Evolutionary conservation across 1,139 yeast species (phyloP), one percentile per base, ranked within the genome.

Genomic region (Candida neerlandica): DNA sequence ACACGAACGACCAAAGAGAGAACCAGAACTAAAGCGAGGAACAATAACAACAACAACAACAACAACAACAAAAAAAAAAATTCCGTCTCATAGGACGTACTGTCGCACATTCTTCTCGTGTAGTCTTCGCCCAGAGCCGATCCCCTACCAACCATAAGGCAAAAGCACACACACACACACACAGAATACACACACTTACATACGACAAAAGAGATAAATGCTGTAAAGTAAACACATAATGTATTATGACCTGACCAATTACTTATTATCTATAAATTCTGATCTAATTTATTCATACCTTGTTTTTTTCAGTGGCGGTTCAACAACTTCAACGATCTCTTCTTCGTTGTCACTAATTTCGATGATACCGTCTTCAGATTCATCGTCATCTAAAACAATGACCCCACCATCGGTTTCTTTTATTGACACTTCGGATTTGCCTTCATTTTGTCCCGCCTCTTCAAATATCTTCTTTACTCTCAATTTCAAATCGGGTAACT

Each of bases 401-500:
- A 59, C 61, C 15, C 61, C 55, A 4, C 55, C 57, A 14, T 62
- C 55, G 5, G 58, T 56, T 4, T 53, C 51, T 18, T 49, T 48
- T 5, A 45, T 49, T 29, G 45, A 49, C 7, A 15, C 19, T 44
- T 39, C 42, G 9, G 23, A 18, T 39, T 14, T 37, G 6, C 7
- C 29, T 10, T 44, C 44, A 18, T 35, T 26, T 12, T 14, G 35
- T 10, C 39, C 19, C 1, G 26, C 18, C 14, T 26, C 35, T 29
- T 35, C 30, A 14, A 43, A 26, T 5, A 29, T 23, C 45, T 54
- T 56, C 47, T 62, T 65, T 3, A 54, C 56, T 45, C 70, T 57
- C 42, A 73, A 58, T 12, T 53, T 53, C 16, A 73, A 37, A 14
- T 52, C 59, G 1, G 78, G 76, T 15, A 54, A 57, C n/a, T 44